phyloP scores from a whole-genome alignment of 2,329 filamentous ascomycete genomes.

The Neonectria ditissima region DNA sequence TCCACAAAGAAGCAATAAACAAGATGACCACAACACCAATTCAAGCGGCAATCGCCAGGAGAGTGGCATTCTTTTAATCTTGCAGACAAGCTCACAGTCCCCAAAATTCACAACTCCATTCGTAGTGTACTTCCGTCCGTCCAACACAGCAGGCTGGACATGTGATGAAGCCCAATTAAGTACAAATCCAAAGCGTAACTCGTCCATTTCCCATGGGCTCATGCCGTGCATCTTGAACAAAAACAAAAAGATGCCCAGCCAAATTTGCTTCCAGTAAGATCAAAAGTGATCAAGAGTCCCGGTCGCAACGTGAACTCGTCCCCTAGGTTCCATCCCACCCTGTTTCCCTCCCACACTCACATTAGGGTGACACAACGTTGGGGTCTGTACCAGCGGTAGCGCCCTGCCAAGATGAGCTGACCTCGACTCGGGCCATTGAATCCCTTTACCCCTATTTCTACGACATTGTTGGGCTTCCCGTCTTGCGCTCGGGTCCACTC shows the following conservation, averaged over 20 bases:
- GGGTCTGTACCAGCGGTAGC: background rate
- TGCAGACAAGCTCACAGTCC: background rate
- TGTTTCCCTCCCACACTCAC: slow-evolving; percentile 3
- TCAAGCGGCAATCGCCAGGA: background rate
- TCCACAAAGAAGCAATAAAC: no score
- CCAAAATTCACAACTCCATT: background rate
- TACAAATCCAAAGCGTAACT: slow-evolving; percentile 37
- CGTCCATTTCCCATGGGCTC: slow-evolving; percentile 26
- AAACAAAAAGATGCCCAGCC: slow-evolving; percentile 6
- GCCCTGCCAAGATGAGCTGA: slow-evolving; percentile 8
- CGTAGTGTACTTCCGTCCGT: slow-evolving; percentile 6
- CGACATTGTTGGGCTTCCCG: slow-evolving; percentile 46
- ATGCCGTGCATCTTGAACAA: slow-evolving; percentile 29
- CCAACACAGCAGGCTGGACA: slow-evolving; percentile 21
- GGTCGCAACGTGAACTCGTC: slow-evolving; percentile 2
- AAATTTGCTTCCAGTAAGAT: slow-evolving; percentile 1
- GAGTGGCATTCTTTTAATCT: background rate
- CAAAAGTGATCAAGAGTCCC: slow-evolving; percentile 26
- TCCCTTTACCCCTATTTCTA: slow-evolving; percentile 20
- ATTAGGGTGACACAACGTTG: background rate
- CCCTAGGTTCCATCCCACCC: background rate
- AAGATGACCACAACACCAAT: background rate
- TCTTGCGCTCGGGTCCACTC: slow-evolving; percentile 49
- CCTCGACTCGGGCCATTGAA: slow-evolving; percentile 30
- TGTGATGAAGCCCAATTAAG: slow-evolving; percentile 24